phyloP scores from a whole-genome alignment of 2,329 filamentous ascomycete species.

The Ramularia collo-cygni region DNA sequence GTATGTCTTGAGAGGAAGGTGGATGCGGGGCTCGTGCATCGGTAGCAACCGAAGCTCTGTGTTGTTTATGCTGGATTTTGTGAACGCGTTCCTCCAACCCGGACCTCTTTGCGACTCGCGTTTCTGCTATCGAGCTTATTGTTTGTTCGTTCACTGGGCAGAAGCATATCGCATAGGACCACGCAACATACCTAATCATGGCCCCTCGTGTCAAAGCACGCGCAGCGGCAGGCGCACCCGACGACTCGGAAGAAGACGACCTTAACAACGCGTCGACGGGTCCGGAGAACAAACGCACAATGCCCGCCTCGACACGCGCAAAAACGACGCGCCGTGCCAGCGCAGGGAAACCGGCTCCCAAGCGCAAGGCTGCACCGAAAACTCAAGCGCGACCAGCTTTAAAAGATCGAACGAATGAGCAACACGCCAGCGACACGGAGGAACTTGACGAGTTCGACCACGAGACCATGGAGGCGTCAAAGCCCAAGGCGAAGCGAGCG shows the following conservation, averaged over 20 bases:
- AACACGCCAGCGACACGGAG: slow-evolving; percentile 31
- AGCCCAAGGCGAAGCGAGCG: slow-evolving; percentile 26
- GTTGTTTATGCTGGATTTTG: too few species aligned
- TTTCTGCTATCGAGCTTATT: too few species aligned
- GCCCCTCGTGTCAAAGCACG: too few species aligned
- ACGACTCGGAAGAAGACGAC: slow-evolving; percentile 15
- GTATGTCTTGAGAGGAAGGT: too few species aligned
- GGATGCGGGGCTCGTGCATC: too few species aligned
- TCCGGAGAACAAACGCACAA: slow-evolving; percentile 8
- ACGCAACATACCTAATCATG: too few species aligned
- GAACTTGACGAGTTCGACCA: slow-evolving; percentile 42
- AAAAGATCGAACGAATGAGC: slow-evolving; percentile 34
- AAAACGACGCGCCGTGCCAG: slow-evolving; percentile 34
- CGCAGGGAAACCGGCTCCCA: slow-evolving; percentile 30
- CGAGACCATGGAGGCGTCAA: slow-evolving; percentile 24
- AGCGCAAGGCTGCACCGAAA: slow-evolving; percentile 34
- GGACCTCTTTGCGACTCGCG: too few species aligned
- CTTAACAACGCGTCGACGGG: slow-evolving; percentile 9
- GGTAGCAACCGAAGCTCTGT: too few species aligned
- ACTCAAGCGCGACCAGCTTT: slow-evolving; percentile 33
- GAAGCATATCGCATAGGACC: too few species aligned
- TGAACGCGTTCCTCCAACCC: too few species aligned
- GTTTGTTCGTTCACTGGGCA: too few species aligned
- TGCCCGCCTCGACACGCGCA: slow-evolving; percentile 17
- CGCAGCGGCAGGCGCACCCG: slow-evolving; percentile 8